Evolutionary conservation across 2,329 filamentous ascomycete genomes (phyloP).

Genomic region (Cercospora janseana): DNA sequence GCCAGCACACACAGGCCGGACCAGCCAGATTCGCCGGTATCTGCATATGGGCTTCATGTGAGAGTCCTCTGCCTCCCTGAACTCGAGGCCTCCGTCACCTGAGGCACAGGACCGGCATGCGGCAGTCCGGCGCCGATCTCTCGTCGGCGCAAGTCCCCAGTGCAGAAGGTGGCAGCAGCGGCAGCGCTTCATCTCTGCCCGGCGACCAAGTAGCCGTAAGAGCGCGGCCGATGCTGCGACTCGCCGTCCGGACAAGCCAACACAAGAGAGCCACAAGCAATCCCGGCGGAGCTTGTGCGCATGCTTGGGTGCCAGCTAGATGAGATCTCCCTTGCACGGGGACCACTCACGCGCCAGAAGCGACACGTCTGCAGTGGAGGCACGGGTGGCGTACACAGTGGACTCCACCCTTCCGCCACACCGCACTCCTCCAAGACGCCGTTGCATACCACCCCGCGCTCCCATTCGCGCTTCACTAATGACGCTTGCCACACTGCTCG

Average conservation of each 20-base stretch:
- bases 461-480: slow-evolving; percentile 17
- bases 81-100: no score
- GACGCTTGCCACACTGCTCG: slow-evolving; percentile 10
- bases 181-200: neutral
- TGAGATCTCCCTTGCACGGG: slow-evolving; percentile 2
- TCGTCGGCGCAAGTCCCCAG: slow-evolving; percentile 6
- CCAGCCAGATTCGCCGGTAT: no score
- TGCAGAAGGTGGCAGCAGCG: slow-evolving; percentile 4
- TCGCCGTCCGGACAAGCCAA: slow-evolving; percentile 6
- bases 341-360: slow-evolving; percentile 9
- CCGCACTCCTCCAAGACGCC: neutral
- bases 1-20: no score
- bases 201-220: no score
- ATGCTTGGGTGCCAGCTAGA: slow-evolving; percentile 15
- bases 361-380: neutral
- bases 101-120: no score
- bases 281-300: slow-evolving; percentile 16
- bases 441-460: neutral
- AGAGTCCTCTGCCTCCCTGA: no score
- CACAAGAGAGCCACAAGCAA: slow-evolving; percentile 15
- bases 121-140: no score
- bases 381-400: neutral
- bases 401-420: slow-evolving; percentile 8
- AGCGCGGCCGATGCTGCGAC: neutral
- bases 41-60: no score